A percentile compares a stretch with the other conserved stretches of the same genome.
These are phyloP conservation scores for Boletus vermiculosoides DNA, from an alignment of 768 basidiomycete species.

Conservation along the genomic window DNA sequence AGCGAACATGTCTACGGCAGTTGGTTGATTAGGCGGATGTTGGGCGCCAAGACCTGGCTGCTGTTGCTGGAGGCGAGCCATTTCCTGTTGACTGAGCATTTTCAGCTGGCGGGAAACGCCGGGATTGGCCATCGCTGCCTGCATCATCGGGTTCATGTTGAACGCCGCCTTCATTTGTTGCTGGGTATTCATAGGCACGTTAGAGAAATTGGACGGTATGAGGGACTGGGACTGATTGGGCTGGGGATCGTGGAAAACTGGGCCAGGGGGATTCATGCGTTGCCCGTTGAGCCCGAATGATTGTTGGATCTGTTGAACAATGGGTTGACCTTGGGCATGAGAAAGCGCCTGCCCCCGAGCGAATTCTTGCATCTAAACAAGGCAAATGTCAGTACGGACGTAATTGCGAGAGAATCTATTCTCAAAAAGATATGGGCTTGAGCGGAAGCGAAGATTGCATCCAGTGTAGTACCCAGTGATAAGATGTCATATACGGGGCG, in stretches of 20 bases:
- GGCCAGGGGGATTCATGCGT: slow-evolving; percentile 37
- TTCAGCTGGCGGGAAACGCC: slow-evolving; percentile 40
- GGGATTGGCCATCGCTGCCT: slow-evolving; percentile 32
- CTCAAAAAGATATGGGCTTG: slow-evolving; percentile 7
- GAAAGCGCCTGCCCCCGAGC: slow-evolving; percentile 41
- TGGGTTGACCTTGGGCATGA: slow-evolving; percentile 40
- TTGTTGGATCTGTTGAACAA: slow-evolving; percentile 43
- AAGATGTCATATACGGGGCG: slow-evolving; percentile 12
- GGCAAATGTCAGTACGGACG: slow-evolving; percentile 24
- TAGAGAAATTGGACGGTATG: slow-evolving; percentile 40
- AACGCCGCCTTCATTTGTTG: slow-evolving; percentile 31
- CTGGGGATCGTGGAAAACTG: slow-evolving; percentile 39
- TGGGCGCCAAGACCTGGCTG: slow-evolving; percentile 33
- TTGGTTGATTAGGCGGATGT: slow-evolving; percentile 38
- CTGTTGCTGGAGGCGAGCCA: slow-evolving; percentile 37
- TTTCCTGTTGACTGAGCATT: slow-evolving; percentile 43
- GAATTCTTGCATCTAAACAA: slow-evolving; percentile 45
- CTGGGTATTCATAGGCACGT: slow-evolving; percentile 38
- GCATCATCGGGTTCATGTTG: slow-evolving; percentile 39
- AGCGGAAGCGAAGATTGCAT: background rate
- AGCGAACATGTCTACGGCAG: slow-evolving; percentile 47
- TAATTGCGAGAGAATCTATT: slow-evolving; percentile 13
- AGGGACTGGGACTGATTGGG: slow-evolving; percentile 28
- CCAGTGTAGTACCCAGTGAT: slow-evolving; percentile 7
- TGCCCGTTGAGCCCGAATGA: slow-evolving; percentile 39